Evolutionary conservation across 805 yeast species (phyloP).

Genomic region (Saturnispora hagleri): DNA sequence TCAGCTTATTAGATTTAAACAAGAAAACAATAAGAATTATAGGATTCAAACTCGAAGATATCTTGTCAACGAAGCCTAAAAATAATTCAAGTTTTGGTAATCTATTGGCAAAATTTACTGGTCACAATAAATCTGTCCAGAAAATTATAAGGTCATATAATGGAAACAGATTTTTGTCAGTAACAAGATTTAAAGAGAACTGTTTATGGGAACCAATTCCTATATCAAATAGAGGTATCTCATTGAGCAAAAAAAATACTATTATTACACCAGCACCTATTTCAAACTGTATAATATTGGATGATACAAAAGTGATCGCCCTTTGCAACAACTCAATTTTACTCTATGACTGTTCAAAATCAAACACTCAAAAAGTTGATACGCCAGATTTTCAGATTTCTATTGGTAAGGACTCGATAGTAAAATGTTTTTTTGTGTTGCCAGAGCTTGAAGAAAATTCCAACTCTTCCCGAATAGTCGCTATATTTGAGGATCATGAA

Average conservation of each 20-base stretch:
- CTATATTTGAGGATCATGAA: constrained; percentile 34
- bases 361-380: background rate
- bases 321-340: constrained; percentile 37
- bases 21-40: constrained; percentile 29
- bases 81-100: constrained; percentile 17
- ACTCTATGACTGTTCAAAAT: constrained; percentile 49
- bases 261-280: constrained; percentile 39
- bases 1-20: constrained; percentile 25
- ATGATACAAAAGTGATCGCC: constrained; percentile 39
- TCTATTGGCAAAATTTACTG: constrained; percentile 58
- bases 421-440: constrained; percentile 26
- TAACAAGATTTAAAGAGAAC: constrained; percentile 54
- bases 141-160: constrained; percentile 56
- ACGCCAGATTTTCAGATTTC: background rate
- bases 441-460: constrained; percentile 24
- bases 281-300: constrained; percentile 39
- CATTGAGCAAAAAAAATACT: constrained; percentile 29
- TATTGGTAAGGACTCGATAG: constrained; percentile 9
- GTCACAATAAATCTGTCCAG: constrained; percentile 76
- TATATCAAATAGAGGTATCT: constrained; percentile 20
- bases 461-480: constrained; percentile 36
- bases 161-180: constrained; percentile 51
- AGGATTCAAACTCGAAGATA: constrained; percentile 24
- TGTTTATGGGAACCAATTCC: constrained; percentile 47
- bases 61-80: constrained; percentile 19